Evolutionary conservation across 306 rosid species (phyloP), one percentile per base, ranked within the genome.

Genomic region (Castanopsis chinensis): DNA sequence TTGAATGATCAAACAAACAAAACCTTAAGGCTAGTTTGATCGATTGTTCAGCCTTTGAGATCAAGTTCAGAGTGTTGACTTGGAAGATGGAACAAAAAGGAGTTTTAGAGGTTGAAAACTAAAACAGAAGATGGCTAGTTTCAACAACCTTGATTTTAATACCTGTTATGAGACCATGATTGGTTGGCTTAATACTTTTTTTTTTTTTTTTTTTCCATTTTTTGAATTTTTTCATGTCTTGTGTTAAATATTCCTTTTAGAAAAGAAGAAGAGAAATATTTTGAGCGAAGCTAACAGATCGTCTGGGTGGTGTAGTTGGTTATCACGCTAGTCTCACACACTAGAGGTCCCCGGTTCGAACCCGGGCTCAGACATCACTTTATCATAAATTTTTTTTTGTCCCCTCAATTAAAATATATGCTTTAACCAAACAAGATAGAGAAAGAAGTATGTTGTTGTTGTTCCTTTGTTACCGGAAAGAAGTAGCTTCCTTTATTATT

Each of bases 261-360:
- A 11, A 41, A 41, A 41, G 45, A 41, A 41, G 11, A 37, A 37
- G 3, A 6, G 0, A 2, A 41, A 41, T 41, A 0, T 7, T 41
- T 41, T 41, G 45, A 8, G 45, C 11, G 1, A 2, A 8, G 45
- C 12, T 41, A 41, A 41, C 45, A 8, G 1, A 8, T 41, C 1
- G 93, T 91, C 92, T 88, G 91, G 92, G 90, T 91, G 89, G 92
- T 86, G 93, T 89, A 88, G 92, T 88, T 61, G 91, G 93, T 91
- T 89, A 89, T 91, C 97, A 88, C 90, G 92, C 88, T 86, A 89
- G 93, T 89, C 97, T 89, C 93, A 91, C 97, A 89, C 97, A 86
- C 92, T 86, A 83, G 86, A 88, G 91, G 92, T 91, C 93, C 91
- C 91, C 88, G 87, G 93, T 86, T 89, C 90, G 87, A 89, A 89